A percentile compares a stretch with the other conserved stretches of the same genome.
Evolutionary conservation across 345 rosid genomes (phyloP).

Genomic region (Linum usitatissimum): DNA sequence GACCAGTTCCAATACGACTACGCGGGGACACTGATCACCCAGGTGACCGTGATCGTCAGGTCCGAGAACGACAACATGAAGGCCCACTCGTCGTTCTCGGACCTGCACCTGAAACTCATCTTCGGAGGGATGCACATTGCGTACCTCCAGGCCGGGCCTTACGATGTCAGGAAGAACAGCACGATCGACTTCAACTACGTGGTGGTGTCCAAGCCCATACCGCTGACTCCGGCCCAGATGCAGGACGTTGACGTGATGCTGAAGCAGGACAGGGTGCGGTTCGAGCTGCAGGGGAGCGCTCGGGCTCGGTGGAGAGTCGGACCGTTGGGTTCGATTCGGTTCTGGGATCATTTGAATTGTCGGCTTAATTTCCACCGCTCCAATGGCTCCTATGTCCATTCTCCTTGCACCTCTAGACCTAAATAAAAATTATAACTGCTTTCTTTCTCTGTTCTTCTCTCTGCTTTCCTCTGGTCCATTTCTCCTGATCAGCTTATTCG

Average conservation of each 20-base stretch:
- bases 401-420: slow-evolving; percentile 51
- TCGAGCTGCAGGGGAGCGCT: slow-evolving; percentile 50
- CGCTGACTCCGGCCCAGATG: slow-evolving; percentile 38
- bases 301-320: slow-evolving; percentile 66
- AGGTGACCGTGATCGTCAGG: slow-evolving; percentile 38
- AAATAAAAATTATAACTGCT: slow-evolving; percentile 17
- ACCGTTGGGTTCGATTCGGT: slow-evolving; percentile 48
- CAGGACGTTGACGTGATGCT: slow-evolving; percentile 27
- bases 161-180: slow-evolving; percentile 53
- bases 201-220: slow-evolving; percentile 50
- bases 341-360: slow-evolving; percentile 46
- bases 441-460: neutral
- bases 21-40: slow-evolving; percentile 46
- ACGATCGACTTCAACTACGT: slow-evolving; percentile 29
- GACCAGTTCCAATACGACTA: slow-evolving; percentile 31
- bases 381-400: slow-evolving; percentile 27
- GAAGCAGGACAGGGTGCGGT: slow-evolving; percentile 39
- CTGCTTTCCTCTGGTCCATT: neutral
- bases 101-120: slow-evolving; percentile 25
- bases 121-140: slow-evolving; percentile 44
- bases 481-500: too few species aligned
- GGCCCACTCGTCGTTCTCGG: slow-evolving; percentile 56
- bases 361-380: slow-evolving; percentile 42
- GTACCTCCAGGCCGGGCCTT: slow-evolving; percentile 25
- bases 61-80: slow-evolving; percentile 57